Evolutionary conservation across 768 basidiomycete species (phyloP).

Genomic region (Nidula microcarpa): DNA sequence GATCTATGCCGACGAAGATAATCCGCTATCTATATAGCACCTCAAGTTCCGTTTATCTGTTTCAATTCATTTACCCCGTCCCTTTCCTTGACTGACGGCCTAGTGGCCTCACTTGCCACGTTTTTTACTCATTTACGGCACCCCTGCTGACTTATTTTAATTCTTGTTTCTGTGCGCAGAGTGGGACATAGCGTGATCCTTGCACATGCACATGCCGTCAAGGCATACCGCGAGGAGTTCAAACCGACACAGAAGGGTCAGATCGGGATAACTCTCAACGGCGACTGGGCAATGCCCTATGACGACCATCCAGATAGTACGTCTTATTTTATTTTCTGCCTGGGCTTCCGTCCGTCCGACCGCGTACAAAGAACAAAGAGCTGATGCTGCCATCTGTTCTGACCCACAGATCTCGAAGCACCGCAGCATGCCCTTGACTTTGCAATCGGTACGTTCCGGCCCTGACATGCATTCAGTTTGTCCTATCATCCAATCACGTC

Average conservation of each 20-base stretch:
- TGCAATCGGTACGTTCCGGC: conserved; percentile 43
- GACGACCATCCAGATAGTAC: conserved; percentile 60
- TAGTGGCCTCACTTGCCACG: too few relatives aligned
- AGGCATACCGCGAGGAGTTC: conserved; percentile 61
- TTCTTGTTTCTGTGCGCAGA: conserved; percentile 22
- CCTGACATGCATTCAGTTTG: not conserved
- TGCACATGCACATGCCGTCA: conserved; percentile 63
- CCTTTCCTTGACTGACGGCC: too few relatives aligned
- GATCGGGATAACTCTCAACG: conserved; percentile 75
- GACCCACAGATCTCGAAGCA: conserved; percentile 47
- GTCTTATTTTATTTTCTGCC: conserved; percentile 13
- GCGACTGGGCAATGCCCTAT: conserved; percentile 64
- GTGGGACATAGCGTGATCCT: conserved; percentile 68
- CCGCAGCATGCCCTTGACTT: conserved; percentile 63
- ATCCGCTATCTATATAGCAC: too few relatives aligned
- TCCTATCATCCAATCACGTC: not conserved
- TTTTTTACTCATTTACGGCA: too few relatives aligned
- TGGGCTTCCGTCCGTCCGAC: too few relatives aligned
- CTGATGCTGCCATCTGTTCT: too few relatives aligned
- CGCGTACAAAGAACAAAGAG: too few relatives aligned
- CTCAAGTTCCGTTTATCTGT: too few relatives aligned
- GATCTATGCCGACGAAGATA: too few relatives aligned
- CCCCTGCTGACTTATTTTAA: too few relatives aligned
- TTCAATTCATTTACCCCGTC: too few relatives aligned
- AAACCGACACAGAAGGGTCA: conserved; percentile 49